Conservation (phyloP, 805 yeast species). For the Suhomyces xylopsoci region DNA sequence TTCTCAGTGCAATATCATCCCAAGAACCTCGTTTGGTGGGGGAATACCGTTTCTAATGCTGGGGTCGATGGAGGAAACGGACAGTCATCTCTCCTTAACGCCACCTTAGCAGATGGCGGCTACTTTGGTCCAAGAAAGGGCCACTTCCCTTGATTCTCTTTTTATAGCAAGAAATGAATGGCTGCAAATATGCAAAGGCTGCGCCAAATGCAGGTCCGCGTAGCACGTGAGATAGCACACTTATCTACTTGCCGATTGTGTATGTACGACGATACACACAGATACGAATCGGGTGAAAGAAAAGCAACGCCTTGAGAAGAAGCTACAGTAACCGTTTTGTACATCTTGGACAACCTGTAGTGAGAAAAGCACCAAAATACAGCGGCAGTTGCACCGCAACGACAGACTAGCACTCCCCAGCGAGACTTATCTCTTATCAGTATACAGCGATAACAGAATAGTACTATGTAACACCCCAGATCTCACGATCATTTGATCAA, state of each 20-base stretch:
- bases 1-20: conserved; percentile 12
- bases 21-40: conserved; percentile 19
- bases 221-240: not conserved
- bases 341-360: not conserved
- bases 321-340: not conserved
- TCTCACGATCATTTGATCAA: no score
- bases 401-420: not conserved
- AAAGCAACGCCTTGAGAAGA: not conserved
- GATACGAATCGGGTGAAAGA: not conserved
- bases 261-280: not conserved
- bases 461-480: not conserved
- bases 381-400: not conserved
- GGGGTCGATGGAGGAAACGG: conserved; percentile 16
- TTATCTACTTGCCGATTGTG: not conserved
- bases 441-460: not conserved
- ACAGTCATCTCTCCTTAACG: conserved; percentile 26
- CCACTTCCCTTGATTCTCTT: conserved; percentile 9
- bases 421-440: not conserved
- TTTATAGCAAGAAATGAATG: not conserved
- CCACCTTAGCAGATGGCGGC: conserved; percentile 16
- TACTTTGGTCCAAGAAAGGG: conserved; percentile 22
- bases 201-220: not conserved
- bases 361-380: not conserved
- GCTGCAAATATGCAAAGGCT: not conserved
- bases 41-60: conserved; percentile 14